A percentile compares a stretch with the other conserved stretches of the same genome.
phyloP scores from a whole-genome alignment of 2,329 filamentous ascomycete species.

The Colletotrichum destructivum region DNA sequence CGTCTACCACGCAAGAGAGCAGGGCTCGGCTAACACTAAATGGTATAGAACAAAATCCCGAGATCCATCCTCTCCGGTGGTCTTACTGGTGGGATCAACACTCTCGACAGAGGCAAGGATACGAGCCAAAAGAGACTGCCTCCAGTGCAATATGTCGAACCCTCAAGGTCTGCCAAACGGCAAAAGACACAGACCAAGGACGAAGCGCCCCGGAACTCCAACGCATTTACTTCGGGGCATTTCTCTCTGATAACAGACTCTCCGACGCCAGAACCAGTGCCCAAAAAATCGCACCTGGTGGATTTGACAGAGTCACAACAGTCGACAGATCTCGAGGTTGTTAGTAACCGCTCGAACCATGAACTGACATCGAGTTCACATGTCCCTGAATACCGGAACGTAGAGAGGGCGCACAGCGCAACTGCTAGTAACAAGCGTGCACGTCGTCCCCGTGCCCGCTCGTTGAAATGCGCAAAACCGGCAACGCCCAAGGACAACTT shows the following conservation, averaged over 20 bases:
- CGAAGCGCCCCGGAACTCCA: neutral
- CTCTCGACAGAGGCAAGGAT: conserved; percentile 6
- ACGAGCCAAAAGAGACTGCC: conserved; percentile 26
- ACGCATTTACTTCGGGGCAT: neutral
- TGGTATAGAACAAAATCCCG: neutral
- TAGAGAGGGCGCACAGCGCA: conserved; percentile 16
- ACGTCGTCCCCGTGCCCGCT: neutral
- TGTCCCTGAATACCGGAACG: conserved; percentile 3
- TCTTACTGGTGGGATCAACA: conserved; percentile 1
- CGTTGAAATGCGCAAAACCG: neutral
- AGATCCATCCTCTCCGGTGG: neutral
- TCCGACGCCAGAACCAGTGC: neutral
- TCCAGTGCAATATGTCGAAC: conserved; percentile 4
- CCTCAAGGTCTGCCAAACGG: conserved; percentile 28
- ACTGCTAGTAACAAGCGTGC: neutral
- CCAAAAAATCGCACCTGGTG: neutral
- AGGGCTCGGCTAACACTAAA: conserved; percentile 3
- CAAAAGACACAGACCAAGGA: conserved; percentile 20
- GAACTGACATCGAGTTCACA: neutral
- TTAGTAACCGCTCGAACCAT: conserved; percentile 27
- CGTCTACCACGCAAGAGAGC: neutral
- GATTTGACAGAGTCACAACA: conserved; percentile 30
- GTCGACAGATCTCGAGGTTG: conserved; percentile 22
- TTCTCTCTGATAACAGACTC: neutral
- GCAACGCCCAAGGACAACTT: neutral